A percentile compares a stretch with the other conserved stretches of the same genome.
These are phyloP conservation scores for Retiboletus fuscus DNA, from an alignment of 1,284 basidiomycete genomes.

Conservation along the genomic window DNA sequence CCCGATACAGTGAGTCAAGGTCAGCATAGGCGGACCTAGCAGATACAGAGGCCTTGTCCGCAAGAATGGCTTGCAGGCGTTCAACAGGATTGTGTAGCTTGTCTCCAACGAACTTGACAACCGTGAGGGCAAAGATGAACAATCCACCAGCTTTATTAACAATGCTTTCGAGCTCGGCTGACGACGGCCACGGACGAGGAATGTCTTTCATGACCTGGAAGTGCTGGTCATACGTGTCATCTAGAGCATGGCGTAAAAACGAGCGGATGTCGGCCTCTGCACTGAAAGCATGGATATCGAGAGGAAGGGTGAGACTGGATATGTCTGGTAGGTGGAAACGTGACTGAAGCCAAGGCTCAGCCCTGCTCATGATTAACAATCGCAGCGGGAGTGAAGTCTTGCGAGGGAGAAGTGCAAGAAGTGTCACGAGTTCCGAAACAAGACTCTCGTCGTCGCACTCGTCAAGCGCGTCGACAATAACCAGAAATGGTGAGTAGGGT, in stretches of 20 bases:
- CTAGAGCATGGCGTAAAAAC: conserved; percentile 32
- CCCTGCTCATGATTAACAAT: conserved; percentile 36
- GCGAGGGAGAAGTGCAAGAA: conserved; percentile 29
- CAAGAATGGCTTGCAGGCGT: conserved; percentile 35
- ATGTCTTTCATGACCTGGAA: conserved; percentile 32
- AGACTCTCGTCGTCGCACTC: conserved; percentile 38
- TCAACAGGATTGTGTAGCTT: conserved; percentile 27
- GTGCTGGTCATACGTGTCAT: conserved; percentile 31
- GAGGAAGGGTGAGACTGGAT: conserved; percentile 21
- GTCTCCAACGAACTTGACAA: conserved; percentile 38
- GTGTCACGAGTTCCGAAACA: conserved; percentile 33
- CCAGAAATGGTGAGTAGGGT: conserved; percentile 14
- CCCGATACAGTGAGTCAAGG: conserved; percentile 38
- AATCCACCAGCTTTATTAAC: conserved; percentile 42
- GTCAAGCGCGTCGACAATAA: conserved; percentile 39
- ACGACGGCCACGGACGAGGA: conserved; percentile 42
- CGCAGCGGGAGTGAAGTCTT: conserved; percentile 30
- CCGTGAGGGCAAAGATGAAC: conserved; percentile 43
- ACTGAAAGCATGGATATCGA: conserved; percentile 36
- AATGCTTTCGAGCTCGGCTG: conserved; percentile 34
- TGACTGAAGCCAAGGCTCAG: conserved; percentile 35
- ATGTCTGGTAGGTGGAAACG: conserved; percentile 26
- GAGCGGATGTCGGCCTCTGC: conserved; percentile 37
- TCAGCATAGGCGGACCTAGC: conserved; percentile 35
- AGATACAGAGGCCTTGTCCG: conserved; percentile 14